A percentile compares a stretch with the other conserved stretches of the same genome.
phyloP scores from a whole-genome alignment of 176 grass and related monocot genomes.

The Oryza officinalis region DNA sequence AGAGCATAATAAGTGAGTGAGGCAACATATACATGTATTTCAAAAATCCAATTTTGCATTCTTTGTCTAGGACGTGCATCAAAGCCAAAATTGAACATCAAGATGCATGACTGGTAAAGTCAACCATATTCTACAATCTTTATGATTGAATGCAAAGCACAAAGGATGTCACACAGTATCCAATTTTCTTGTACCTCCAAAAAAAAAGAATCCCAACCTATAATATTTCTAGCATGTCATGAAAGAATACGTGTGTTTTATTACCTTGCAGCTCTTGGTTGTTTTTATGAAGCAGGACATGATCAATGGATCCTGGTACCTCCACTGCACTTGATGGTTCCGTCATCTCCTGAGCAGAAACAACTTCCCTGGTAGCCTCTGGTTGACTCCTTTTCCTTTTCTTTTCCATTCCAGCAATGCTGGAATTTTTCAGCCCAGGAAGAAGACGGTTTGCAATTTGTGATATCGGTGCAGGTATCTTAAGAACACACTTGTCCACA shows the following conservation, averaged over 20 bases:
- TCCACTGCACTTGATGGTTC: conserved; percentile 31
- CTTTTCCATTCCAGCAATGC: conserved; percentile 58
- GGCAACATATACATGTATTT: neutral
- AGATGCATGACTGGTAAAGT: neutral
- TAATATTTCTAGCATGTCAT: conserved; percentile 4
- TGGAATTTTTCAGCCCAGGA: conserved; percentile 33
- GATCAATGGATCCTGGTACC: conserved; percentile 22
- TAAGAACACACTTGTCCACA: conserved; percentile 12
- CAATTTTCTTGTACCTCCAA: conserved; percentile 10
- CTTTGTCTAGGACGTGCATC: conserved; percentile 6
- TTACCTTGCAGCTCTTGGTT: conserved; percentile 25
- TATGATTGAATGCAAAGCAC: conserved; percentile 24
- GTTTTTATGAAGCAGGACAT: conserved; percentile 19
- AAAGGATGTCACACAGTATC: neutral
- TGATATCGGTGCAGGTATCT: neutral
- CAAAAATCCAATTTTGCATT: neutral
- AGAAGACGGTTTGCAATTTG: conserved; percentile 23
- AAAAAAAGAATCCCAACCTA: neutral
- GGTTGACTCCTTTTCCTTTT: conserved; percentile 50
- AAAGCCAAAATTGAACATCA: neutral
- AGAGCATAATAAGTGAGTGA: neutral
- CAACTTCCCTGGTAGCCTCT: conserved; percentile 30
- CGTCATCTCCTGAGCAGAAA: conserved; percentile 31
- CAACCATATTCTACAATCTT: conserved; percentile 10
- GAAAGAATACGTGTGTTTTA: conserved; percentile 10